phyloP scores from a whole-genome alignment of 2,329 filamentous ascomycete genomes.

The Arthrinium puccinioides region DNA sequence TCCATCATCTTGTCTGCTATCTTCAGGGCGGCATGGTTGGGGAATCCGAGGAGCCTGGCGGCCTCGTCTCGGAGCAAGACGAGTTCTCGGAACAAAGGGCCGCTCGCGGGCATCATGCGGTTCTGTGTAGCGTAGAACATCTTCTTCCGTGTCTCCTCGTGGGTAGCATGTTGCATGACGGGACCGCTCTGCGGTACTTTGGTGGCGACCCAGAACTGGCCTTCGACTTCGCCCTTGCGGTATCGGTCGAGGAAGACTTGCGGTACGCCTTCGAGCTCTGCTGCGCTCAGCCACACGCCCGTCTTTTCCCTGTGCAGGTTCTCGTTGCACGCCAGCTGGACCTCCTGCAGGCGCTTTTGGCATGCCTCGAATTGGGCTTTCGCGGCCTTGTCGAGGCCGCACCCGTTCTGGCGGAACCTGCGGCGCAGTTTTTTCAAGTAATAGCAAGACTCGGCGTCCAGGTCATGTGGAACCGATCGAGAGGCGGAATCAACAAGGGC shows the following conservation, averaged over 20 bases:
- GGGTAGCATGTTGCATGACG: conserved; percentile 67
- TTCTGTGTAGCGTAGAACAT: conserved; percentile 73
- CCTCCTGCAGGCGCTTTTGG: conserved; percentile 69
- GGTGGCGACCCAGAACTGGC: conserved; percentile 69
- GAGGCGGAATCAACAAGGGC: conserved; percentile 53
- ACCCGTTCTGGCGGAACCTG: conserved; percentile 68
- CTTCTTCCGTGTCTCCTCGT: conserved; percentile 59
- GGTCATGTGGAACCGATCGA: conserved; percentile 36
- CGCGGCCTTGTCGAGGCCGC: conserved; percentile 61
- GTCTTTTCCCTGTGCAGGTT: conserved; percentile 77
- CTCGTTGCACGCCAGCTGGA: conserved; percentile 70
- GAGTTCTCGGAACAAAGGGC: conserved; percentile 66
- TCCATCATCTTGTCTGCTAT: conserved; percentile 86
- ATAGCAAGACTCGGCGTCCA: conserved; percentile 64
- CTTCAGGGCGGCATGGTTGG: conserved; percentile 66
- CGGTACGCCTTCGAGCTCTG: conserved; percentile 70
- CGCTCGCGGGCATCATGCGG: conserved; percentile 63
- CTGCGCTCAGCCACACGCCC: conserved; percentile 68
- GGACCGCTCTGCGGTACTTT: conserved; percentile 81
- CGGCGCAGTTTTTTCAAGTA: conserved; percentile 72
- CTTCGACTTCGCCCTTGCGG: conserved; percentile 69
- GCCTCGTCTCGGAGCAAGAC: conserved; percentile 70
- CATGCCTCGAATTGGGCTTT: conserved; percentile 81
- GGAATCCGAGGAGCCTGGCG: conserved; percentile 68
- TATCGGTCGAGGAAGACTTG: conserved; percentile 58